Evolutionary conservation across 352 stramenopile species (phyloP).

Genomic region (Pythium brachiatum): DNA sequence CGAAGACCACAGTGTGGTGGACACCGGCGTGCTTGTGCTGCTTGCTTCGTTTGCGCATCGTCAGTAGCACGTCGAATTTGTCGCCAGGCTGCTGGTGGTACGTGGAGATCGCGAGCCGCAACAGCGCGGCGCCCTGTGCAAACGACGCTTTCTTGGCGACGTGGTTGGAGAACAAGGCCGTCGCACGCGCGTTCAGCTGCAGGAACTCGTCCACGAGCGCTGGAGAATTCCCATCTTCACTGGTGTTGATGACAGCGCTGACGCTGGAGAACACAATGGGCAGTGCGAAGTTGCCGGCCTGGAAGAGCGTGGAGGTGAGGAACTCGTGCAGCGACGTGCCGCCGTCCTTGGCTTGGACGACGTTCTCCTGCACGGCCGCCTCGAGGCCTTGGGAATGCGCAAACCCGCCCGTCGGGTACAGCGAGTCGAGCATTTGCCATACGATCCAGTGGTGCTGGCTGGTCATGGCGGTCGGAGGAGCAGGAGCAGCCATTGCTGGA

Average conservation of each 20-base stretch:
- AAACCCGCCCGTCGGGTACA: constrained; percentile 82
- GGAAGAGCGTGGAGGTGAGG: constrained; percentile 57
- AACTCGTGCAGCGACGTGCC: constrained; percentile 49
- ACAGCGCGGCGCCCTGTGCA: constrained; percentile 62
- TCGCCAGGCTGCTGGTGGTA: constrained; percentile 32
- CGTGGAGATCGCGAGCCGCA: constrained; percentile 63
- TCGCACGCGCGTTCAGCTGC: constrained; percentile 43
- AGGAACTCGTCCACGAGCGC: constrained; percentile 43
- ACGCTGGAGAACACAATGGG: constrained; percentile 64
- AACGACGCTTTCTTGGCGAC: constrained; percentile 76
- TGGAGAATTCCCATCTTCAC: neutral
- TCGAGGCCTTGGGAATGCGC: constrained; percentile 80
- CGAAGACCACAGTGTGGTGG: constrained; percentile 73
- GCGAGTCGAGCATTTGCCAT: constrained; percentile 84
- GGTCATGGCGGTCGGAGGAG: neutral
- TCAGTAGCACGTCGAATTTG: constrained; percentile 37
- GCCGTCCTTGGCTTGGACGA: constrained; percentile 35
- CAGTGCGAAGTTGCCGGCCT: constrained; percentile 71
- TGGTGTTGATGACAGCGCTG: neutral
- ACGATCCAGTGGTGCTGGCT: constrained; percentile 38
- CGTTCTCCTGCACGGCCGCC: constrained; percentile 65
- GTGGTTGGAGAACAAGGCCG: constrained; percentile 75
- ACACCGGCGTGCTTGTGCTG: constrained; percentile 44
- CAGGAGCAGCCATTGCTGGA: neutral
- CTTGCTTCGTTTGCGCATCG: constrained; percentile 51